Evolutionary conservation across 345 rosid genomes (phyloP).

Genomic region (Tarenaya hassleriana): DNA sequence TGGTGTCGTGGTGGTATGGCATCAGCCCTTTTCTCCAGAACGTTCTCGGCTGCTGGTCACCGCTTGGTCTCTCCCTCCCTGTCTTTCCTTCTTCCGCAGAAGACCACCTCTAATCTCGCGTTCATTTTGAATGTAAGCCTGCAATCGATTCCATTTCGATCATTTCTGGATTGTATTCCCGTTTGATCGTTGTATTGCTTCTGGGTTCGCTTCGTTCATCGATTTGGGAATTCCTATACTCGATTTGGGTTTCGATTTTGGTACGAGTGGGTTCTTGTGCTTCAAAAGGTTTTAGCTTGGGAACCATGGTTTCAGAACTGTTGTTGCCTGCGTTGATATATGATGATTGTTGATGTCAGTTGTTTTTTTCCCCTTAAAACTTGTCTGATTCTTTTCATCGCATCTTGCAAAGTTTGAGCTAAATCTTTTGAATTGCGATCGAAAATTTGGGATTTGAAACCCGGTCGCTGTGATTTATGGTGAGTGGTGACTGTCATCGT

Average conservation of each 20-base stretch:
- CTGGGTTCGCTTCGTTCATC: constrained; percentile 7
- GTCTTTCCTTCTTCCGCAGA: constrained; percentile 25
- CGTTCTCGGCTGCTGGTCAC: constrained; percentile 34
- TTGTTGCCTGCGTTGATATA: no score
- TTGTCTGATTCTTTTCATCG: background rate
- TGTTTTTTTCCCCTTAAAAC: no score
- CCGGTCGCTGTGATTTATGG: no score
- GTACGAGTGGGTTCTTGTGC: constrained; percentile 9
- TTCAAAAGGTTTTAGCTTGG: constrained; percentile 11
- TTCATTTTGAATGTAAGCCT: constrained; percentile 45
- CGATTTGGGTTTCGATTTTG: constrained; percentile 6
- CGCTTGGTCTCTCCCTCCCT: constrained; percentile 38
- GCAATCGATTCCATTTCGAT: background rate
- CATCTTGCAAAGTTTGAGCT: constrained; percentile 5
- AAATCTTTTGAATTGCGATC: background rate
- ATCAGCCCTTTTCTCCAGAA: constrained; percentile 39
- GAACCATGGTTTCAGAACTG: constrained; percentile 1
- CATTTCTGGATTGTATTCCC: constrained; percentile 5
- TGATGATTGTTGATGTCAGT: constrained; percentile 1
- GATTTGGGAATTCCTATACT: background rate
- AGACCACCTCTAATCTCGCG: constrained; percentile 24
- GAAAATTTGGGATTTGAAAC: background rate
- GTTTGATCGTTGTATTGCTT: constrained; percentile 11
- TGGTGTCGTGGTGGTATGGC: constrained; percentile 46
- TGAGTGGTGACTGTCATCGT: no score